phyloP scores from a whole-genome alignment of 192 early-diverging fungal species.

The Entomortierella lignicola region DNA sequence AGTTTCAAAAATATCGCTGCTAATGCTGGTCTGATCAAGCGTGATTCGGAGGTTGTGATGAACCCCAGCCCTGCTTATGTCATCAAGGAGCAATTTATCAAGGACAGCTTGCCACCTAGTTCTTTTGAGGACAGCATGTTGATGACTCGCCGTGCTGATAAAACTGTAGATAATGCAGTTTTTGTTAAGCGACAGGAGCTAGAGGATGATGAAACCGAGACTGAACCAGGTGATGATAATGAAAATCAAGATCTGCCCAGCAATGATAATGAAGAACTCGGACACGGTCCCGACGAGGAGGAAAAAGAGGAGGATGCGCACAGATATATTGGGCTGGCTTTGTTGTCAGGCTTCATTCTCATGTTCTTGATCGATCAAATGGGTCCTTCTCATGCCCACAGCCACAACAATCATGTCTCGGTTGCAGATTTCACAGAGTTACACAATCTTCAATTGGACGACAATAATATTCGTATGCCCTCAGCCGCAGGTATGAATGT shows the following conservation, averaged over 20 bases:
- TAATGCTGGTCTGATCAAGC: slow-evolving; percentile 14
- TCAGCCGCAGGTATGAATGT: slow-evolving; percentile 26
- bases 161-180: not conserved
- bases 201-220: not conserved
- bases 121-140: slow-evolving; percentile 44
- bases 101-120: not conserved
- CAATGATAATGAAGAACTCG: slow-evolving; percentile 3
- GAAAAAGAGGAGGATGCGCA: slow-evolving; percentile 52
- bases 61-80: slow-evolving; percentile 7
- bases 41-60: slow-evolving; percentile 13
- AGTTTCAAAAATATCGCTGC: not conserved
- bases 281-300: not conserved
- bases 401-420: slow-evolving; percentile 39
- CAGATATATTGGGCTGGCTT: slow-evolving; percentile 80
- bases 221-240: not conserved
- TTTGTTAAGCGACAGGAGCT: slow-evolving; percentile 34
- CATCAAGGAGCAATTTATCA: slow-evolving; percentile 29
- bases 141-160: slow-evolving; percentile 19
- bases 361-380: slow-evolving; percentile 93
- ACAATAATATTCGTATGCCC: slow-evolving; percentile 55
- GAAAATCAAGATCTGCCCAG: slow-evolving; percentile 10
- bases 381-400: slow-evolving; percentile 58
- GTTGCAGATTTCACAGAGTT: slow-evolving; percentile 37
- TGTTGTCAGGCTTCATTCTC: slow-evolving; percentile 85
- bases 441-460: slow-evolving; percentile 37